A percentile compares a stretch with the other conserved stretches of the same genome.
These are phyloP conservation scores for Penicillium pancosmium DNA, from an alignment of 495 filamentous ascomycete species.

Conservation along the genomic window DNA sequence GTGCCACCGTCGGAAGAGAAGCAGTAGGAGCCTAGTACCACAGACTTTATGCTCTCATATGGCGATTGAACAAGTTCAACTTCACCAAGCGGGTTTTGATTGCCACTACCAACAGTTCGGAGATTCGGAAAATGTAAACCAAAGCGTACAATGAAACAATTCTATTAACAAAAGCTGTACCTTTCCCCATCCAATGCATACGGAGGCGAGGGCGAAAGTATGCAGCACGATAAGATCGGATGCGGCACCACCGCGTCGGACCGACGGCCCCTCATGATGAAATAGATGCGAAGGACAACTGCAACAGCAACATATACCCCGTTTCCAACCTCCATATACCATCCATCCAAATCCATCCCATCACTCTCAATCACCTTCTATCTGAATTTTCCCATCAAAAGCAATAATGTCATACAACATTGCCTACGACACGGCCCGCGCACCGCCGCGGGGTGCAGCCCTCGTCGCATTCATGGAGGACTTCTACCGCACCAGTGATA, in stretches of 20 bases:
- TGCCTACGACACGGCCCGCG: conserved; percentile 31
- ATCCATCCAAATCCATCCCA: not conserved
- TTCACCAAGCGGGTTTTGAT: too few relatives aligned
- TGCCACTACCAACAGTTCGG: too few relatives aligned
- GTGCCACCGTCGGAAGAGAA: conserved; percentile 10
- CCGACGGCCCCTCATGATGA: conserved; percentile 25
- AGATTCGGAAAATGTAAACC: not conserved
- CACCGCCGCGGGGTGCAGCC: conserved; percentile 33
- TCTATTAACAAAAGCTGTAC: too few relatives aligned
- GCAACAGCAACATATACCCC: not conserved
- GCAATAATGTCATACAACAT: conserved; percentile 44
- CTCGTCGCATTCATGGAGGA: conserved; percentile 54
- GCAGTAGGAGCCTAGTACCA: not conserved
- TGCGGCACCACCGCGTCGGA: conserved; percentile 14
- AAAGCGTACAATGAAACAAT: too few relatives aligned
- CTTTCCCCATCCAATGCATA: too few relatives aligned
- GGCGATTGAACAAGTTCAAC: too few relatives aligned
- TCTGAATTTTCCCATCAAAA: conserved; percentile 5
- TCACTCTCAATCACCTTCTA: not conserved
- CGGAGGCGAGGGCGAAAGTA: too few relatives aligned
- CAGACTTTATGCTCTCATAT: too few relatives aligned
- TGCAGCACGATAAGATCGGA: conserved; percentile 28
- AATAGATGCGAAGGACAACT: conserved; percentile 8
- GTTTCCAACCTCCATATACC: not conserved
- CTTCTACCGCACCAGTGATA: conserved; percentile 63